Conservation (phyloP, 1,139 yeast species). For the Sugiyamaella novakii region DNA sequence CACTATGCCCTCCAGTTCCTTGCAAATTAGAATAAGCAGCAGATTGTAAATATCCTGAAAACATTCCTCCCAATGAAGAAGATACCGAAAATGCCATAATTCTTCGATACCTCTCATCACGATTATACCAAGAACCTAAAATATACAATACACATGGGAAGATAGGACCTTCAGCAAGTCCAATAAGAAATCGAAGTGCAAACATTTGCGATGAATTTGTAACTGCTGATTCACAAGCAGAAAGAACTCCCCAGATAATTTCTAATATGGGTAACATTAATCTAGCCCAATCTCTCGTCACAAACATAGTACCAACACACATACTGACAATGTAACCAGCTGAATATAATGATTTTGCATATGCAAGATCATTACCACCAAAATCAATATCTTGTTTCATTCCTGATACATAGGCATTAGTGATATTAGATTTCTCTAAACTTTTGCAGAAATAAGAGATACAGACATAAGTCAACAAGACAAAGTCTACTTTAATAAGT, state of each 20-base stretch:
- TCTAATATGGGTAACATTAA: slow-evolving; percentile 53
- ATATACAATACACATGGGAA: slow-evolving; percentile 59
- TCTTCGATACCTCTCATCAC: slow-evolving; percentile 52
- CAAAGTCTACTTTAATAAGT: slow-evolving; percentile 39
- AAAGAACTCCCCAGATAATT: slow-evolving; percentile 58
- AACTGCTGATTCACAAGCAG: slow-evolving; percentile 54
- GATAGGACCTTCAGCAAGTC: slow-evolving; percentile 60
- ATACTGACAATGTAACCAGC: slow-evolving; percentile 41
- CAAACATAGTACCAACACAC: slow-evolving; percentile 42
- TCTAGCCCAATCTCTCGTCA: slow-evolving; percentile 44
- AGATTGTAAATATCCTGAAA: slow-evolving; percentile 48
- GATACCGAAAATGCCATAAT: slow-evolving; percentile 51
- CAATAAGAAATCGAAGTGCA: slow-evolving; percentile 60
- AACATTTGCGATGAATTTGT: slow-evolving; percentile 49
- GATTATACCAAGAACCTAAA: slow-evolving; percentile 55
- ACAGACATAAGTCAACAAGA: slow-evolving; percentile 39
- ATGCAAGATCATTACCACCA: slow-evolving; percentile 57
- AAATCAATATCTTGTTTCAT: slow-evolving; percentile 58
- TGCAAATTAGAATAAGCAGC: slow-evolving; percentile 45
- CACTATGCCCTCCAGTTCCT: slow-evolving; percentile 45
- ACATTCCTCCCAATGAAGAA: slow-evolving; percentile 44
- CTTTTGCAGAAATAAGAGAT: slow-evolving; percentile 40
- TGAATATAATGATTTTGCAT: slow-evolving; percentile 45
- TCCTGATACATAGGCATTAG: slow-evolving; percentile 60
- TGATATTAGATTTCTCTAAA: slow-evolving; percentile 42